Evolutionary conservation across 108 stramenopile genomes (phyloP), one percentile per base, ranked within the genome.

Genomic region (Ochromonas danica): DNA sequence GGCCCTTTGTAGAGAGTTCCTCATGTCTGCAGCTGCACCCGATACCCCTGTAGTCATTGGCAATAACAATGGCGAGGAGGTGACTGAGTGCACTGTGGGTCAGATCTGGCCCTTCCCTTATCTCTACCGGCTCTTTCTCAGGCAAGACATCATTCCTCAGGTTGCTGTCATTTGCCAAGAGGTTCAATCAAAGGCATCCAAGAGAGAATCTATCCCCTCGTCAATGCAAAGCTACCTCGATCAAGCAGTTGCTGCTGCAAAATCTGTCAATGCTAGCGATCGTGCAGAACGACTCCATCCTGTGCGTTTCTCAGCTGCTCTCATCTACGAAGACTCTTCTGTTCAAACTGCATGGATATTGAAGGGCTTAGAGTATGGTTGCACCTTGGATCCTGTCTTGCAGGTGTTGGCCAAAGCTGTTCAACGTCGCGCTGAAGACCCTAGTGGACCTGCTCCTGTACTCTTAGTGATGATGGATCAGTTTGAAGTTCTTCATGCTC

Each of bases 301-400:
- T 2, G 89, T 93, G 2, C 88, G 85, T 28, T 93, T 91, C 72
- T 92, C 90, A 31, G 91, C 91, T 17, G 92, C 91, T 0, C 91
- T 91, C 10, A 41, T 88, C 0, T 91, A 91, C 77, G 82, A 71
- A 78, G 91, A 92, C 78, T 84, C 83, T 1, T 79, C 81, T 25
- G 85, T 87, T 22, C 80, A 81, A 35, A 82, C 84, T n/a, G 88
- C 90, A 17, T 79, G 71, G 40, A 90, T 91, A 78, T 78, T 79
- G 38, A 85, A 87, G 67, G 91, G 90, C 6, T 61, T 94, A 28
- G 94, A 94, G 74, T 95, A 93, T 82, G 92, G 94, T 27, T 91
- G 91, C 74, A 89, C 91, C 22, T 80, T 91, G 45, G 93, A 94
- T 87, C 91, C 93, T 28, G 90, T 92, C 28, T 84, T 86, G 78